These are phyloP conservation scores for Suaeda aralocaspica DNA, from an alignment of 148 eudicot genomes.

Conservation along the genomic window DNA sequence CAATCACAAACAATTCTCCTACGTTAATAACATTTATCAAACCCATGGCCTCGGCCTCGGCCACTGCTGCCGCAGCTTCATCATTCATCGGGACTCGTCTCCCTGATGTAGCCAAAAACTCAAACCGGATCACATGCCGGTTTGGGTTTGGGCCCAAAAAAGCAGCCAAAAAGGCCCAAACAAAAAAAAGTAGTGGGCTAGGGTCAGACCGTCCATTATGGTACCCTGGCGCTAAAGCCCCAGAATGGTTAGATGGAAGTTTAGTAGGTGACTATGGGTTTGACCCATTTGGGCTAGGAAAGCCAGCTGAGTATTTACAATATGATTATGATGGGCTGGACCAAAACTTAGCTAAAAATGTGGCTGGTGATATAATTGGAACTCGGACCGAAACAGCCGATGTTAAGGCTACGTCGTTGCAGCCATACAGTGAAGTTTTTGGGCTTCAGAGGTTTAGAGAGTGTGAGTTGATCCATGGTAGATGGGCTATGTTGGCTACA, in stretches of 20 bases:
- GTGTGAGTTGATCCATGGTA: slow-evolving; percentile 89
- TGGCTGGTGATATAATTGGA: slow-evolving; percentile 72
- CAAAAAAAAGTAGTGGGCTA: slow-evolving; percentile 17
- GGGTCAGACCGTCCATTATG: slow-evolving; percentile 69
- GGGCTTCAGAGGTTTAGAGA: slow-evolving; percentile 96
- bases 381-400: slow-evolving; percentile 65
- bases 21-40: slow-evolving; percentile 1
- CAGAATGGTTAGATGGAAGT: slow-evolving; percentile 68
- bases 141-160: slow-evolving; percentile 74
- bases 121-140: slow-evolving; percentile 58
- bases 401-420: slow-evolving; percentile 64
- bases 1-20: too few species aligned
- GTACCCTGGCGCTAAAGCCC: slow-evolving; percentile 89
- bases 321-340: slow-evolving; percentile 75
- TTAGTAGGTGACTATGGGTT: slow-evolving; percentile 87
- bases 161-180: slow-evolving; percentile 37
- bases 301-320: slow-evolving; percentile 90
- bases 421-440: slow-evolving; percentile 88
- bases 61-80: slow-evolving; percentile 65
- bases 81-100: slow-evolving; percentile 76
- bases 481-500: slow-evolving; percentile 99
- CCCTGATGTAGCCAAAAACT: slow-evolving; percentile 36
- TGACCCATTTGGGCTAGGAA: slow-evolving; percentile 91
- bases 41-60: slow-evolving; percentile 50
- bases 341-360: slow-evolving; percentile 86